Evolutionary conservation across 1,284 basidiomycete genomes (phyloP).

Genomic region (Megacollybia platyphylla): DNA sequence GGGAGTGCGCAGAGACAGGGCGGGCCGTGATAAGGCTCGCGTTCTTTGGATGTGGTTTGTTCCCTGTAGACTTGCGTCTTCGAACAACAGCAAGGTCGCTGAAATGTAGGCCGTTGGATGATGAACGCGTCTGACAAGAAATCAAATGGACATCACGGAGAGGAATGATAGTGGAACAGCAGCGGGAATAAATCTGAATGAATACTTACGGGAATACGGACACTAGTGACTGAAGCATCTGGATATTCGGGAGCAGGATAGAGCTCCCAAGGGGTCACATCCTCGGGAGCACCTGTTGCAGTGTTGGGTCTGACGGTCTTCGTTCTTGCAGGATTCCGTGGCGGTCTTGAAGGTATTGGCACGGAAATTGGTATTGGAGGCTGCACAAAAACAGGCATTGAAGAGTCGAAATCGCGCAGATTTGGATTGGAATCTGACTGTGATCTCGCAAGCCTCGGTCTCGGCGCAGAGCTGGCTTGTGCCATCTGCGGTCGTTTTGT

Average conservation of each 20-base stretch:
- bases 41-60: conserved; percentile 4
- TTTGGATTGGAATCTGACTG: not conserved
- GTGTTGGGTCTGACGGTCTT: conserved; percentile 7
- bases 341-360: conserved; percentile 8
- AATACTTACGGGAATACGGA: no score
- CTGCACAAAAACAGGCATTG: conserved; percentile 7
- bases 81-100: conserved; percentile 7
- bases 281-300: conserved; percentile 16
- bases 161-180: not conserved
- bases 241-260: conserved; percentile 7
- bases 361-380: conserved; percentile 9
- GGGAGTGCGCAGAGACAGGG: conserved; percentile 3
- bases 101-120: conserved; percentile 4
- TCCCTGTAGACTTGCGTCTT: conserved; percentile 10
- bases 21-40: conserved; percentile 1
- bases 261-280: conserved; percentile 25
- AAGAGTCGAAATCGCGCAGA: conserved; percentile 2
- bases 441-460: not conserved
- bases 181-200: no score
- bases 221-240: not conserved
- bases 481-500: not conserved
- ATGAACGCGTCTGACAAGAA: conserved; percentile 5
- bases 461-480: not conserved
- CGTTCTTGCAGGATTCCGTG: conserved; percentile 13
- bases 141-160: not conserved